Percentiles rank a stretch among this genome's conserved stretches.
These are phyloP conservation scores for Pogostemon cablin DNA, from an alignment of 257 asterid genomes.

Conservation along the genomic window DNA sequence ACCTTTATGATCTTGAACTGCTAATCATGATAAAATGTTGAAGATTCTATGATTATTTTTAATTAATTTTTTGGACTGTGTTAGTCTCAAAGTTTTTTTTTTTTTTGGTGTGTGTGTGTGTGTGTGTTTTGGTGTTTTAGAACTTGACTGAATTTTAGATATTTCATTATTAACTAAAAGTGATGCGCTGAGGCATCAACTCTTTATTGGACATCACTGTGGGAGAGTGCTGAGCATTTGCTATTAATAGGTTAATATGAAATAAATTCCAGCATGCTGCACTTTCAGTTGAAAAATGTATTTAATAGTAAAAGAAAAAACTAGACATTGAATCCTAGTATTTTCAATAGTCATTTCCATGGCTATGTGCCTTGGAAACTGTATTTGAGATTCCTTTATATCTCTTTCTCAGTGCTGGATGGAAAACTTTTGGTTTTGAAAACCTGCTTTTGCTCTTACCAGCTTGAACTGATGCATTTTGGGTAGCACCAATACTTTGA, in stretches of 20 bases:
- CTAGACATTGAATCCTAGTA: not conserved
- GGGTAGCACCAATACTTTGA: not conserved
- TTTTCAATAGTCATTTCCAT: not conserved
- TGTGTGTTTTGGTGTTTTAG: not conserved
- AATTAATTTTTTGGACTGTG: slow-evolving; percentile 7
- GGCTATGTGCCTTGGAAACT: not conserved
- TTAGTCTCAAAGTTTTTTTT: not conserved
- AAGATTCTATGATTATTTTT: slow-evolving; percentile 33
- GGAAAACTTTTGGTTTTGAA: not conserved
- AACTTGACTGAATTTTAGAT: slow-evolving; percentile 11
- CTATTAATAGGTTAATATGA: not conserved
- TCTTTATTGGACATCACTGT: not conserved
- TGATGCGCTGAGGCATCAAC: not conserved
- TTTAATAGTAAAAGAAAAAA: not conserved
- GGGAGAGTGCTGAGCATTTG: not conserved
- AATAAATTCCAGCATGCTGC: slow-evolving; percentile 7
- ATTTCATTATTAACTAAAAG: not conserved
- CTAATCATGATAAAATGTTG: slow-evolving; percentile 73
- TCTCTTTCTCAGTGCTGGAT: not conserved
- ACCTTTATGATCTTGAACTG: slow-evolving; percentile 66
- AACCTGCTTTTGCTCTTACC: not conserved
- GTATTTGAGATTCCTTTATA: not conserved
- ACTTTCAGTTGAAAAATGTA: slow-evolving; percentile 12
- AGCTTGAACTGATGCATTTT: slow-evolving; percentile 17
- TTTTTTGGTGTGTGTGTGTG: too few relatives aligned